Evolutionary conservation across 208 protist species (phyloP).

Genomic region (Leishmania tarentolae): DNA sequence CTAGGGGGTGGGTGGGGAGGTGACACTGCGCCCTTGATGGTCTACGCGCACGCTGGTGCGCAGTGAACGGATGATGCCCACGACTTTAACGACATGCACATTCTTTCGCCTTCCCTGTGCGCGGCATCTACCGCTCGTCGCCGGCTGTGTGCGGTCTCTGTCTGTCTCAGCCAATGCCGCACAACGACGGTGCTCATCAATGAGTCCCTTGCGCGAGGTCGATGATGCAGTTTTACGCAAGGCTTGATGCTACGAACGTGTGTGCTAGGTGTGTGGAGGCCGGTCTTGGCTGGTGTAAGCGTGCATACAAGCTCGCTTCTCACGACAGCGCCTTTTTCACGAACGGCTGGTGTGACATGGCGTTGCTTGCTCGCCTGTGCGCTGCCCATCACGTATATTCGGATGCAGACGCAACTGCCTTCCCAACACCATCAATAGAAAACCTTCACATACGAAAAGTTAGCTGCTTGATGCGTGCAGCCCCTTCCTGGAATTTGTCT

Average conservation of each 20-base stretch:
- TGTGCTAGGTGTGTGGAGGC: not conserved
- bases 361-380: not conserved
- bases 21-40: conserved; percentile 2
- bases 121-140: no score
- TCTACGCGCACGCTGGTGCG: not conserved
- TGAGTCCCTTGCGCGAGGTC: not conserved
- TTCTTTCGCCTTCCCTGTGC: no score
- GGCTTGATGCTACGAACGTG: not conserved
- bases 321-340: not conserved
- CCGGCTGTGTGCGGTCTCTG: not conserved
- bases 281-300: not conserved
- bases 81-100: no score
- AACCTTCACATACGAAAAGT: not conserved
- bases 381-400: not conserved
- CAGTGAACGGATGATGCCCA: no score
- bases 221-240: not conserved
- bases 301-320: not conserved
- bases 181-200: not conserved
- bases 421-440: not conserved
- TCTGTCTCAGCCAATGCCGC: not conserved
- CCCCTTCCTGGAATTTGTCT: not conserved
- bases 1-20: not conserved
- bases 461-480: not conserved
- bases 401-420: not conserved
- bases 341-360: not conserved